Evolutionary conservation across 352 stramenopile species (phyloP).

Genomic region (Globisporangium nunn): DNA sequence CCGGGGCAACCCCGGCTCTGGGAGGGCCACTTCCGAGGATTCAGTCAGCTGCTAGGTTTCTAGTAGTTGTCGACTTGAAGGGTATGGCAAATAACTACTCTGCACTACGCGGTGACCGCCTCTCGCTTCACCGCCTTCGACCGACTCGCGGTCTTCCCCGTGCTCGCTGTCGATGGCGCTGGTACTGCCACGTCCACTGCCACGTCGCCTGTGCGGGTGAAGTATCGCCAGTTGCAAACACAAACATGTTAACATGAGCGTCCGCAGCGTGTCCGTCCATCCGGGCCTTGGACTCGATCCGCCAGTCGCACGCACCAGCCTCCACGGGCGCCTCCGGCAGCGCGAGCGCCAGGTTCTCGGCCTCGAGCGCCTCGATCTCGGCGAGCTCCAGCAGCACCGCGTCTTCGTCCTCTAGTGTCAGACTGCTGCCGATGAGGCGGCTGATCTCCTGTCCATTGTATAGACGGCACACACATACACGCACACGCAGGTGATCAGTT

Average conservation of each 20-base stretch:
- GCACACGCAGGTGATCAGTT: slow-evolving; percentile 7
- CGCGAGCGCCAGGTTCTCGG: slow-evolving; percentile 32
- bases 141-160: not conserved
- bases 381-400: slow-evolving; percentile 78
- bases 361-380: slow-evolving; percentile 76
- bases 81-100: not conserved
- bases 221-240: not conserved
- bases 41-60: too few species aligned
- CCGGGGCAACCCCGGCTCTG: too few species aligned
- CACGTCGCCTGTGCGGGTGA: not conserved
- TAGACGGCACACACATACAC: not conserved
- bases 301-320: not conserved
- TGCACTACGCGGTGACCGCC: not conserved
- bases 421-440: slow-evolving; percentile 59
- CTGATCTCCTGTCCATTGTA: slow-evolving; percentile 70
- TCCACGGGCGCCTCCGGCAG: slow-evolving; percentile 51
- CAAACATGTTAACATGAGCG: not conserved
- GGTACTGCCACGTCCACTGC: not conserved
- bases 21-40: too few species aligned
- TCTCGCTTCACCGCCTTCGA: not conserved
- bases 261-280: not conserved
- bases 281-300: not conserved
- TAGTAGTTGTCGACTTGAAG: too few species aligned
- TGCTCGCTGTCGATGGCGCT: not conserved
- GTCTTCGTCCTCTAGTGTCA: slow-evolving; percentile 83